Percentiles rank a stretch among this genome's conserved stretches.
phyloP scores from a whole-genome alignment of 108 stramenopile genomes.

The Hondaea fermentalgiana region DNA sequence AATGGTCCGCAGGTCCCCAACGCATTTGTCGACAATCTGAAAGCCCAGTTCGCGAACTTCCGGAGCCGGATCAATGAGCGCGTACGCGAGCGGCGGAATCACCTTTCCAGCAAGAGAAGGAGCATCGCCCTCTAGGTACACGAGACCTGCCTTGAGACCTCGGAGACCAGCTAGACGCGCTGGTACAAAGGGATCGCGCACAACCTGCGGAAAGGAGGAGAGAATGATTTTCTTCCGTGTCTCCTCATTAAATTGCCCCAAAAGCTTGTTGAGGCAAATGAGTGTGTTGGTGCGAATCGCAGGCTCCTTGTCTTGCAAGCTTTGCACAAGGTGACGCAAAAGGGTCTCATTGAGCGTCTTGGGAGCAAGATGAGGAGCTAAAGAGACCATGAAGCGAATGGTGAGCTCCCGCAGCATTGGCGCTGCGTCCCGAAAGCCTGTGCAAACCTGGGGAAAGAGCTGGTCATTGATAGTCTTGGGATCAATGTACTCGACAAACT shows the following conservation, averaged over 20 bases:
- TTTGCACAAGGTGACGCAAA: not conserved
- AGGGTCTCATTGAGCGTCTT: not conserved
- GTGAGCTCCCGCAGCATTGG: not conserved
- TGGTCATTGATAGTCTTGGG: not conserved
- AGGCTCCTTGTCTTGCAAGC: not conserved
- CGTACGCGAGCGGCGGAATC: not conserved
- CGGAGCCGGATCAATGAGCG: not conserved
- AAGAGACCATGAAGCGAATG: not conserved
- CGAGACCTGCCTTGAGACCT: not conserved
- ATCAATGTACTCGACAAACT: not conserved
- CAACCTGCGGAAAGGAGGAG: not conserved
- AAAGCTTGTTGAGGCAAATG: not conserved
- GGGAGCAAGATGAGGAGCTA: not conserved
- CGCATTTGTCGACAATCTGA: not conserved
- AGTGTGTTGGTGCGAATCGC: slow-evolving; percentile 13
- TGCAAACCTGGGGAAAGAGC: not conserved
- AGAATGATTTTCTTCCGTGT: not conserved
- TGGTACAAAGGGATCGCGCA: not conserved
- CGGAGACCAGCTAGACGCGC: not conserved
- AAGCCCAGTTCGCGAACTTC: not conserved
- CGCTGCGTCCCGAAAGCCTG: not conserved
- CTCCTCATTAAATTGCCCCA: not conserved
- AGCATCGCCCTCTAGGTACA: not conserved
- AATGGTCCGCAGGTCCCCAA: not conserved
- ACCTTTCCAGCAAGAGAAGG: not conserved